Evolutionary conservation across 139 green algal species (phyloP).

Genomic region (Chlamydomonas asymmetrica): DNA sequence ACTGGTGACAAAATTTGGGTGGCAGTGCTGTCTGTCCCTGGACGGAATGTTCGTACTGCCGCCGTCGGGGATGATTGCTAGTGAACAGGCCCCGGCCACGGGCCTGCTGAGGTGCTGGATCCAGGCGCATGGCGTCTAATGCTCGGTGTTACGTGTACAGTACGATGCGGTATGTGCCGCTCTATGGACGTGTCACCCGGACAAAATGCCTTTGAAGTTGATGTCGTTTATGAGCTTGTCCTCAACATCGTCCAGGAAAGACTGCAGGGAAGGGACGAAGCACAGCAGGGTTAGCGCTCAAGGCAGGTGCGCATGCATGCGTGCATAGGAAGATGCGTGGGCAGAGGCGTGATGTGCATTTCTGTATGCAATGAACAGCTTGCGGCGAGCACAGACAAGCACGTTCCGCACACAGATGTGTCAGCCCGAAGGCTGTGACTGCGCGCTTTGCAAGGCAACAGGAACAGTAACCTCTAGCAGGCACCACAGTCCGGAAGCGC

Average conservation of each 20-base stretch:
- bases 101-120: too few species aligned
- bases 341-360: neutral
- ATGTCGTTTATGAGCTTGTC: constrained; percentile 16
- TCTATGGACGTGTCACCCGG: too few species aligned
- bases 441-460: neutral
- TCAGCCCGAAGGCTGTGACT: neutral
- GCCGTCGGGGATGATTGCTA: too few species aligned
- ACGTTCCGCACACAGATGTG: neutral
- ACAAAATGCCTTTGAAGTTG: constrained; percentile 31
- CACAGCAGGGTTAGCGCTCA: neutral
- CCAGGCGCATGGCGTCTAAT: too few species aligned
- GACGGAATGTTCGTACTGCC: too few species aligned
- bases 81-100: too few species aligned
- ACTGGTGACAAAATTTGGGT: too few species aligned
- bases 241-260: constrained; percentile 37
- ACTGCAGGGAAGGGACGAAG: neutral
- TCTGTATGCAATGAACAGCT: neutral
- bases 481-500: neutral
- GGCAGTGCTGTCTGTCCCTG: too few species aligned
- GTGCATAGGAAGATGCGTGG: neutral
- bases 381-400: neutral
- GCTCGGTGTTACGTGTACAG: too few species aligned
- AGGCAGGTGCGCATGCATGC: neutral
- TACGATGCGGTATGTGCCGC: too few species aligned
- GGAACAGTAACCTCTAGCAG: neutral